These are phyloP conservation scores for Abrus pulchellus DNA, from an alignment of 306 rosid genomes.

Conservation along the genomic window DNA sequence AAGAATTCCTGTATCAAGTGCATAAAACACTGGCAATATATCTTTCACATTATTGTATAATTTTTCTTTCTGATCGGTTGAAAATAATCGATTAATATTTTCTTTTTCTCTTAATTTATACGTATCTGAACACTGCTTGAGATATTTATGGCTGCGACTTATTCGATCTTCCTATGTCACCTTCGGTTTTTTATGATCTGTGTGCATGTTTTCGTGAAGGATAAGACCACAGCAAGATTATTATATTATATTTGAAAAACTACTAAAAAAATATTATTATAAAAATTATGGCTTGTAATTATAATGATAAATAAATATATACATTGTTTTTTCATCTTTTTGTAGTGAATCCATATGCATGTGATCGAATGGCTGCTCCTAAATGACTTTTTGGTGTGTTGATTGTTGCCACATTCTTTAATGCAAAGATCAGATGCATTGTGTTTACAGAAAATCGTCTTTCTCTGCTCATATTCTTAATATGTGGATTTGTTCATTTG, in stretches of 20 bases:
- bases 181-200: background rate
- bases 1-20: too few species aligned
- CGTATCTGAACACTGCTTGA: background rate
- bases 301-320: background rate
- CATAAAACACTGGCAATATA: too few species aligned
- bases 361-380: background rate
- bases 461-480: background rate
- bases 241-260: background rate
- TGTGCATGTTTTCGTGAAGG: conserved; percentile 17
- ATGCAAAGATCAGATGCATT: background rate
- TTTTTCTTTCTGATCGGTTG: background rate
- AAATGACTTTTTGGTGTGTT: background rate
- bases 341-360: background rate
- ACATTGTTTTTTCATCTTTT: background rate
- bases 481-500: background rate
- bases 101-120: background rate
- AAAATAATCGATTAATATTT: background rate
- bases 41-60: too few species aligned
- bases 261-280: background rate
- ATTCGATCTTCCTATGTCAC: conserved; percentile 19
- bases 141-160: conserved; percentile 3
- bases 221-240: background rate
- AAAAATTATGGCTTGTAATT: background rate
- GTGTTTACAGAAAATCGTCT: background rate
- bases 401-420: background rate